Conservation (phyloP, 139 green algal species). For the Volvox africanus region DNA sequence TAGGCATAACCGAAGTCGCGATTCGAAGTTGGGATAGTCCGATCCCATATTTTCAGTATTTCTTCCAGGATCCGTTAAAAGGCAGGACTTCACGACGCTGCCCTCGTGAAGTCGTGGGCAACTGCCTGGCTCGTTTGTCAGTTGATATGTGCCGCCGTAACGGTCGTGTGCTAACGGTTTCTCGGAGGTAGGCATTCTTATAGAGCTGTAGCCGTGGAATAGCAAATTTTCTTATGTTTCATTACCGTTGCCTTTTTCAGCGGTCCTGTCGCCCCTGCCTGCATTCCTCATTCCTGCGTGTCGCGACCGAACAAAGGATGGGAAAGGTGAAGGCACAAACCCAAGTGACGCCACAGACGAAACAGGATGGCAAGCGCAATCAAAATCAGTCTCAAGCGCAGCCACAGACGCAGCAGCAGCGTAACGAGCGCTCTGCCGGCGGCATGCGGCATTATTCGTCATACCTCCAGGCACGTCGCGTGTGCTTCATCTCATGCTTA, state of each 20-base stretch:
- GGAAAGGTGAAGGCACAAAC: slow-evolving; percentile 1
- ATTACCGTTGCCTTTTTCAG: not conserved
- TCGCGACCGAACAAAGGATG: not conserved
- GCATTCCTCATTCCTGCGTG: not conserved
- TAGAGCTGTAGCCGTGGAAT: too few species aligned
- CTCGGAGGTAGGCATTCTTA: too few species aligned
- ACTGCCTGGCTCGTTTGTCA: too few species aligned
- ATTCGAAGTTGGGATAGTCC: too few species aligned
- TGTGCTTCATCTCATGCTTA: too few species aligned
- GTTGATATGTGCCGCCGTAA: too few species aligned
- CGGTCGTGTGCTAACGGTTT: too few species aligned
- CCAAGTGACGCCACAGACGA: not conserved
- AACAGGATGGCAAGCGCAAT: slow-evolving; percentile 18
- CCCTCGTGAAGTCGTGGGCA: too few species aligned
- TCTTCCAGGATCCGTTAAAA: too few species aligned
- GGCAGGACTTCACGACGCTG: too few species aligned
- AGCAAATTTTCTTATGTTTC: not conserved
- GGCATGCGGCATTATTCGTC: slow-evolving; percentile 33
- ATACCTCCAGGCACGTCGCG: slow-evolving; percentile 19
- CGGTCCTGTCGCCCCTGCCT: not conserved
- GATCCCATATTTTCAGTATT: too few species aligned
- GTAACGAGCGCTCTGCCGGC: not conserved
- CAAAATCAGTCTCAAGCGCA: slow-evolving; percentile 3
- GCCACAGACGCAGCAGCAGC: not conserved
- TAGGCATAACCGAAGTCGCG: too few species aligned